Conservation (phyloP, 352 stramenopile species). For the Pythium sp. region DNA sequence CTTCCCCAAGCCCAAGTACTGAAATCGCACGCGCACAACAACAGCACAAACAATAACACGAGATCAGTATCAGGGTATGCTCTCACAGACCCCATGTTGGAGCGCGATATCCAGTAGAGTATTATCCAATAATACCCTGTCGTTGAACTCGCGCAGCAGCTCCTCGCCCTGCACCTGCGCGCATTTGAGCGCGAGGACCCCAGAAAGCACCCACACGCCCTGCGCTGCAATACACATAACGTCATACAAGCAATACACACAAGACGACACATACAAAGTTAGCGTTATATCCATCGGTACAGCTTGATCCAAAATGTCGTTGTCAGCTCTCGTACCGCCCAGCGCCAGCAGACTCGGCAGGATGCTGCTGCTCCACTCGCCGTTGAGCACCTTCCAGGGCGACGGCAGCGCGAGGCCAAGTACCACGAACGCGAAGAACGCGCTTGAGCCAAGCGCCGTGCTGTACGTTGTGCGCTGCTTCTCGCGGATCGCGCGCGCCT, state of each 20-base stretch:
- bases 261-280: neutral
- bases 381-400: conserved; percentile 68
- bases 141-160: conserved; percentile 57
- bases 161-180: conserved; percentile 62
- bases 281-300: neutral
- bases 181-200: conserved; percentile 56
- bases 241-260: neutral
- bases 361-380: conserved; percentile 62
- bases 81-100: neutral
- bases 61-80: neutral
- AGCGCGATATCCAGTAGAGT: neutral
- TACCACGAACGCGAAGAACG: conserved; percentile 33
- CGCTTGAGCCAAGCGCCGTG: conserved; percentile 41
- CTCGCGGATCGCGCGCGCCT: conserved; percentile 63
- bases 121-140: conserved; percentile 28
- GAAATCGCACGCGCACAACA: neutral
- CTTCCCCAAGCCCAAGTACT: conserved; percentile 31
- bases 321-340: conserved; percentile 23
- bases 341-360: conserved; percentile 56
- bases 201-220: conserved; percentile 47
- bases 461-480: conserved; percentile 64
- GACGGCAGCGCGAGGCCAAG: conserved; percentile 58
- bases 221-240: conserved; percentile 29
- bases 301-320: neutral
- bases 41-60: neutral